Percentiles rank a stretch among this genome's conserved stretches.
Conservation (phyloP, 306 rosid genomes). For the Malus sylvestris region DNA sequence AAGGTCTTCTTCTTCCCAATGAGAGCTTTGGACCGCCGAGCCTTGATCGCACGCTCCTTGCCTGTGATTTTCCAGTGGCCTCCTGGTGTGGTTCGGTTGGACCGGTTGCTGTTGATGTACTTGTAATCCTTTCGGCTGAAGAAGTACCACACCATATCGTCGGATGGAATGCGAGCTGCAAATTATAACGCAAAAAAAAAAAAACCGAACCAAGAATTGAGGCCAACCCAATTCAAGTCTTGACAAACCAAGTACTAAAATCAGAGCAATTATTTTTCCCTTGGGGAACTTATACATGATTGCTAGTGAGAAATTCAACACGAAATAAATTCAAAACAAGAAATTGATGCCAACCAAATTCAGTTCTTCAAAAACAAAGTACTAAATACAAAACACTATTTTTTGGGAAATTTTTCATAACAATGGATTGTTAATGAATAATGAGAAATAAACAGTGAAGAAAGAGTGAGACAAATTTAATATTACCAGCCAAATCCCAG, state of each 20-base stretch:
- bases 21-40: constrained; percentile 3
- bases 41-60: constrained; percentile 24
- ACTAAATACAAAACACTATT: background rate
- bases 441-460: background rate
- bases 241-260: background rate
- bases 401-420: background rate
- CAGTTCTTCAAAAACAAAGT: background rate
- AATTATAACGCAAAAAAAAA: background rate
- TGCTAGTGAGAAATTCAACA: background rate
- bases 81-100: constrained; percentile 27
- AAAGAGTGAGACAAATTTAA: background rate
- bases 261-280: background rate
- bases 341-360: background rate
- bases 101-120: constrained; percentile 23
- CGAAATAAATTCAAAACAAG: background rate
- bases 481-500: constrained; percentile 38
- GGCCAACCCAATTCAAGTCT: background rate
- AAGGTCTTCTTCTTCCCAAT: constrained; percentile 55
- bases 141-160: constrained; percentile 49
- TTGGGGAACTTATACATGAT: background rate
- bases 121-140: constrained; percentile 30
- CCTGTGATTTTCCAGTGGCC: constrained; percentile 66
- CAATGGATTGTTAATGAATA: background rate
- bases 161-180: background rate
- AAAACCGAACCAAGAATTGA: background rate